phyloP scores from a whole-genome alignment of 352 stramenopile species.

The Globisporangium canariense region DNA sequence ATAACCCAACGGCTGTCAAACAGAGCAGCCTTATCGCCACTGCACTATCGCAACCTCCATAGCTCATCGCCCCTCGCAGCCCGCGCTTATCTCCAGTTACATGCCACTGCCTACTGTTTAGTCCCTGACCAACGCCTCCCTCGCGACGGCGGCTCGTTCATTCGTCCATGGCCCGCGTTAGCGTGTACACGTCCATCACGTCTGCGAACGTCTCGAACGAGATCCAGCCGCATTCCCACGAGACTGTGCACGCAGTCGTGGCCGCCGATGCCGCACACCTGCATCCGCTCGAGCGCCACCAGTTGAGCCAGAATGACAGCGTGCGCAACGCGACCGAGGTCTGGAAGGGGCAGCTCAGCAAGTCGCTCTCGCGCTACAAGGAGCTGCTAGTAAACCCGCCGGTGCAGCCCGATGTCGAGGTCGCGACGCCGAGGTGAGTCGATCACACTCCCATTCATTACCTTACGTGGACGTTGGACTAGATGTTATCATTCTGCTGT shows the following conservation, averaged over 20 bases:
- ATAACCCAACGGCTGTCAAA: too few relatives aligned
- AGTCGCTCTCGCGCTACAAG: not conserved
- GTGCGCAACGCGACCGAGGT: not conserved
- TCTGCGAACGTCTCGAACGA: not conserved
- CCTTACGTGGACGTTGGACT: not conserved
- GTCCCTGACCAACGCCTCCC: not conserved
- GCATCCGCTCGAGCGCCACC: not conserved
- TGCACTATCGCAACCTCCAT: too few relatives aligned
- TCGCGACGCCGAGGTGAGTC: slow-evolving; percentile 25
- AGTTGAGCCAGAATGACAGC: not conserved
- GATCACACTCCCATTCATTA: not conserved
- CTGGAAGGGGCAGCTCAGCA: not conserved
- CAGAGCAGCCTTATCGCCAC: too few relatives aligned
- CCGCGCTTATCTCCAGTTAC: not conserved
- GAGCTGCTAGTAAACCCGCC: slow-evolving; percentile 1
- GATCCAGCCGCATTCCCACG: not conserved
- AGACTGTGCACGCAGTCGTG: not conserved
- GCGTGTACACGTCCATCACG: not conserved
- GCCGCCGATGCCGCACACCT: not conserved
- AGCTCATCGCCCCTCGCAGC: not conserved
- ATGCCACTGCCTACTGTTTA: not conserved
- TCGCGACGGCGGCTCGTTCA: not conserved
- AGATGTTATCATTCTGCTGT: not conserved
- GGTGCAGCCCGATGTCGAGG: not conserved
- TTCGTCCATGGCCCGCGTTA: slow-evolving; percentile 5